phyloP scores from a whole-genome alignment of 2,329 filamentous ascomycete species.

The Epichloe aotearoae region DNA sequence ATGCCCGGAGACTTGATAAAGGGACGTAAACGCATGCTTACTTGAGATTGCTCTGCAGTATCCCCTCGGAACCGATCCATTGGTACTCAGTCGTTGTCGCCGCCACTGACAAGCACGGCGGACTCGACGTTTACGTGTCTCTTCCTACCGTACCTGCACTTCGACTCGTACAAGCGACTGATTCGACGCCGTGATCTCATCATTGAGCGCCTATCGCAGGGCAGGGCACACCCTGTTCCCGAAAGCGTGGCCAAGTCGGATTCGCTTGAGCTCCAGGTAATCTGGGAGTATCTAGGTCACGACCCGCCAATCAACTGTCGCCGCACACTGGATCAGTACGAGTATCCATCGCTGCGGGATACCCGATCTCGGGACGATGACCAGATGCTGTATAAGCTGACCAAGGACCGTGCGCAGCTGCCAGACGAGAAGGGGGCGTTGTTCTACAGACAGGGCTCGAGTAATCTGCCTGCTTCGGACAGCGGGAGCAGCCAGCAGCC shows the following conservation, averaged over 20 bases:
- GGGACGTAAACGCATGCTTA: too few relatives aligned
- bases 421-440: conserved; percentile 11
- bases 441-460: conserved; percentile 18
- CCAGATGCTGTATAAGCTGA: conserved; percentile 55
- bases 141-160: conserved; percentile 49
- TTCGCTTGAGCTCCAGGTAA: conserved; percentile 43
- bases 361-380: conserved; percentile 50
- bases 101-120: conserved; percentile 9
- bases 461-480: conserved; percentile 14
- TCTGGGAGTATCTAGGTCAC: conserved; percentile 49
- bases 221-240: conserved; percentile 42
- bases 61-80: conserved; percentile 23
- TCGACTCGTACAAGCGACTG: conserved; percentile 48
- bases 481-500: conserved; percentile 13
- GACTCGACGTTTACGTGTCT: conserved; percentile 31
- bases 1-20: not conserved
- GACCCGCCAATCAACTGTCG: conserved; percentile 49
- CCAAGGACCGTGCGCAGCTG: conserved; percentile 29
- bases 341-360: conserved; percentile 47
- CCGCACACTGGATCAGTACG: conserved; percentile 50
- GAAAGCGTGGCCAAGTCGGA: conserved; percentile 38
- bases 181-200: conserved; percentile 43
- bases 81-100: conserved; percentile 16
- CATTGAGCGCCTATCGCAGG: conserved; percentile 35
- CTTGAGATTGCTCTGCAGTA: conserved; percentile 10